Conservation (phyloP, 257 asterid species). For the Cruciata laevipes region DNA sequence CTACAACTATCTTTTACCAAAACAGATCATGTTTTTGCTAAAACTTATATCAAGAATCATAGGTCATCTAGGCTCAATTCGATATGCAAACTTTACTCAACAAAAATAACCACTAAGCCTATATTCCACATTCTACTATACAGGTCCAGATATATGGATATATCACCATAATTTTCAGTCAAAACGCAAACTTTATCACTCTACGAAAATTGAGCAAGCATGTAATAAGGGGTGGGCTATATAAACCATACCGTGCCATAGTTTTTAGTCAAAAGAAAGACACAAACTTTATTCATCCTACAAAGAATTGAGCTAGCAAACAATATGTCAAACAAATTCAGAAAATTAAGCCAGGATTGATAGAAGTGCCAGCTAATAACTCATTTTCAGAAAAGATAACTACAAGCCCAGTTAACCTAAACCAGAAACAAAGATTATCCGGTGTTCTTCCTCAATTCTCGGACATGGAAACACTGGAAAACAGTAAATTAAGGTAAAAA, state of each 20-base stretch:
- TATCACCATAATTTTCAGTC: neutral
- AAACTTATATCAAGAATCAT: neutral
- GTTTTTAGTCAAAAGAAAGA: neutral
- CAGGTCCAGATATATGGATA: neutral
- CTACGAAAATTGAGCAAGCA: neutral
- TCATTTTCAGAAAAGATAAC: neutral
- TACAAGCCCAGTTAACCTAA: neutral
- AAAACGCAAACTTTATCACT: neutral
- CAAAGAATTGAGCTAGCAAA: conserved; percentile 1
- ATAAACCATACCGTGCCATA: neutral
- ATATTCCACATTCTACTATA: neutral
- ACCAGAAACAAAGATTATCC: neutral
- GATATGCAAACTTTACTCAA: neutral
- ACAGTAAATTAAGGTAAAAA: neutral
- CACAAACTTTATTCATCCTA: neutral
- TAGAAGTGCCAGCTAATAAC: neutral
- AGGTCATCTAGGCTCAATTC: too few species aligned
- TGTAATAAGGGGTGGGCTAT: too few species aligned
- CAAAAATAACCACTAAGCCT: neutral
- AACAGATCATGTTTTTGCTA: neutral
- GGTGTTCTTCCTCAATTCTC: neutral
- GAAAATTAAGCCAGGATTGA: neutral
- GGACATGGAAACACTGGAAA: neutral
- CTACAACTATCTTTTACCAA: too few species aligned
- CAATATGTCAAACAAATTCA: neutral